Base-by-base conservation (phyloP, 345 rosid genomes). In the Mangifera indica region DNA sequence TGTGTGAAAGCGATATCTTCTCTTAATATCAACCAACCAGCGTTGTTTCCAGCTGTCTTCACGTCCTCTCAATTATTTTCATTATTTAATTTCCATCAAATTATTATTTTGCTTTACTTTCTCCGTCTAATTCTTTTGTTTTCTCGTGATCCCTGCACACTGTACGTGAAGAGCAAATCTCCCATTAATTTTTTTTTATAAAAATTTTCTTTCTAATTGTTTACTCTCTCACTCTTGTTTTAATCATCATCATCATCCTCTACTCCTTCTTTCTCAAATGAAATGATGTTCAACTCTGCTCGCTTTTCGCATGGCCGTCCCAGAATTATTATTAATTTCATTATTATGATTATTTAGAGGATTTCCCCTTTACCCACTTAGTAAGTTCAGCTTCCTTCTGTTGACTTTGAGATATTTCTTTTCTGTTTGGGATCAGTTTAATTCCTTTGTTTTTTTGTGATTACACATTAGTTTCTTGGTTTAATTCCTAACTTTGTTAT, bases 11-110 rank as follows among this genome's bases (percentile, higher is more conserved):
- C 78, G 90, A 87, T 77, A 63, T 76, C 74, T 60, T 81, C 67
- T 73, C 74, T 74, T 45, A 60, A 60, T 18, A 59, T 85, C 68
- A 80, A 76, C 72, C 70, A 79, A 78, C 60, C 57, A 75, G 76
- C 56, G 77, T 85, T 78, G 89, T 68, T 75, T 86, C 83, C 93
- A 90, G 91, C 93, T 90, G 90, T 90, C 73, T 86, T 84, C 92
- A 82, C 86, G 78, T 66, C 84, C 54, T 54, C 77, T 64, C 75
- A 37, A 37, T 71, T 71, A 73, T n/a, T 63, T 58, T 65, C 68
- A 13, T 10, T 14, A 13, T 15, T 3, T 29, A 45, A n/a, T 60
- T 55, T 18, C 18, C 7, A n/a, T 18, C 18, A 34, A 21, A 52
- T 15, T 15, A 12, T 7, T 3, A 12, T 18, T 57, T 60, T 64